These are phyloP conservation scores for Mrakia frigida DNA, from an alignment of 768 basidiomycete species.

Conservation along the genomic window DNA sequence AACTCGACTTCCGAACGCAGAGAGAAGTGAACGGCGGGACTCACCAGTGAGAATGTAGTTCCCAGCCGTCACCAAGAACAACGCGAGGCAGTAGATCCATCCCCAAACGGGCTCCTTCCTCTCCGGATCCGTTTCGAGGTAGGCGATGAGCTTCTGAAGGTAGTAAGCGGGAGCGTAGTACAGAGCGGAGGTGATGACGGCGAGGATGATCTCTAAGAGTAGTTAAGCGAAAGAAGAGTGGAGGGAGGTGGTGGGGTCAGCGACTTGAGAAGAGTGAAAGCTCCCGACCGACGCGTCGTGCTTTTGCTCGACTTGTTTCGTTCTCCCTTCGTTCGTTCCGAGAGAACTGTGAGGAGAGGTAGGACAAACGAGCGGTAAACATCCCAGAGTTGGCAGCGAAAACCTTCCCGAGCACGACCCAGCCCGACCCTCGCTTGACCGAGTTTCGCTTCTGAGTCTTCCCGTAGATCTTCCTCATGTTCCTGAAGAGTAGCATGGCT, in stretches of 20 bases:
- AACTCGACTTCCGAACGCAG: too few species aligned
- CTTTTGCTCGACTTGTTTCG: too few species aligned
- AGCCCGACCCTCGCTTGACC: conserved; percentile 35
- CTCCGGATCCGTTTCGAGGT: conserved; percentile 60
- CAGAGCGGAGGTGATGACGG: conserved; percentile 34
- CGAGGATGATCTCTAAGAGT: conserved; percentile 37
- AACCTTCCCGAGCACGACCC: conserved; percentile 41
- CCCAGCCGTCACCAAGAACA: conserved; percentile 41
- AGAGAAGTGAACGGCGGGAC: neutral
- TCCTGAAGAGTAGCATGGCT: conserved; percentile 38
- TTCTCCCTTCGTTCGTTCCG: too few species aligned
- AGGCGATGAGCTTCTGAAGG: conserved; percentile 57
- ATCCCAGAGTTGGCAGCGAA: conserved; percentile 38
- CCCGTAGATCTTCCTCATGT: conserved; percentile 40
- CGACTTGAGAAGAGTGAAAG: neutral
- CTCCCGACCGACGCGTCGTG: too few species aligned
- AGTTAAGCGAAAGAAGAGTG: neutral
- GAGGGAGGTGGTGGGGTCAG: neutral
- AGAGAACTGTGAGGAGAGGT: neutral
- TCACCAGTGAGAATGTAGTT: conserved; percentile 47
- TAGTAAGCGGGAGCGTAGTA: conserved; percentile 53
- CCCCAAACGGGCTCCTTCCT: conserved; percentile 62
- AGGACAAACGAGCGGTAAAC: conserved; percentile 40
- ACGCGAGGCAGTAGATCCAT: conserved; percentile 55
- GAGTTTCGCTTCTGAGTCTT: conserved; percentile 33